A percentile compares a stretch with the other conserved stretches of the same genome.
phyloP scores from a whole-genome alignment of 73 alveolate species.

The Tetrahymena malaccensis region DNA sequence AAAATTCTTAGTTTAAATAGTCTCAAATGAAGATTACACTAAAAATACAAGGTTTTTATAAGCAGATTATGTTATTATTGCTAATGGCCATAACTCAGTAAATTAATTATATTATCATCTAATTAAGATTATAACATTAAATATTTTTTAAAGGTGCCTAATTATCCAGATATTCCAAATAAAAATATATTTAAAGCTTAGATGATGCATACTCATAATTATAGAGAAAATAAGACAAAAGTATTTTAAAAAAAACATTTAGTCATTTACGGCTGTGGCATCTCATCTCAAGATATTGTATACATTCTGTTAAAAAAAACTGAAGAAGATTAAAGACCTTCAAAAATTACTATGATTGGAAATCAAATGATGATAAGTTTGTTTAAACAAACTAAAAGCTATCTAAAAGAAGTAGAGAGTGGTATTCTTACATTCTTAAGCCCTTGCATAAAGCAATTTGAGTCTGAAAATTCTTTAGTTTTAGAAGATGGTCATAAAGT shows the following conservation, averaged over 20 bases:
- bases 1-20: neutral
- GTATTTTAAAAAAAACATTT: neutral
- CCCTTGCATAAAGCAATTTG: neutral
- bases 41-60: neutral
- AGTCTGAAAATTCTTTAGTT: neutral
- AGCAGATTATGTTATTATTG: neutral
- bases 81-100: neutral
- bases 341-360: neutral
- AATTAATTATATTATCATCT: neutral
- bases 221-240: neutral
- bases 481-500: neutral
- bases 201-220: neutral
- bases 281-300: neutral
- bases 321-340: neutral
- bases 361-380: neutral
- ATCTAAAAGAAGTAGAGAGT: neutral
- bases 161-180: neutral
- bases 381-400: neutral
- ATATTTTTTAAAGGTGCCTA: neutral
- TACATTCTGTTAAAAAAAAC: neutral
- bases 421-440: neutral
- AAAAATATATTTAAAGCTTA: neutral
- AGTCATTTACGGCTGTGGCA: neutral
- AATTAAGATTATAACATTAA: neutral
- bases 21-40: neutral